Conservation (phyloP, 306 rosid species). For the Ziziphus jujuba region DNA sequence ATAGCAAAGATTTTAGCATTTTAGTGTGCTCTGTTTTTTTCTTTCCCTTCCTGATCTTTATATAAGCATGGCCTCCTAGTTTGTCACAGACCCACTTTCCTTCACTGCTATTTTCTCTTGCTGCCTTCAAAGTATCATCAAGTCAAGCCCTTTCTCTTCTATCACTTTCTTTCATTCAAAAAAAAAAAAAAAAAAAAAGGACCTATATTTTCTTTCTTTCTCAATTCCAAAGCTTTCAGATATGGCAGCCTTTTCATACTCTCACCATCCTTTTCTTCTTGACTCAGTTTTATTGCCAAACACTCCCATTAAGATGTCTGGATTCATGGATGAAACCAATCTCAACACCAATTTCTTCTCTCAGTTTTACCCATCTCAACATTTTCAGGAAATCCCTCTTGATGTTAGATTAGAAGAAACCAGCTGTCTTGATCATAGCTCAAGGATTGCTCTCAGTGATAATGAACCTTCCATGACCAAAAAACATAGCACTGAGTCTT, state of each 20-base stretch:
- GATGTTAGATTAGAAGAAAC: slow-evolving; percentile 31
- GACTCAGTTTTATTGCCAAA: slow-evolving; percentile 46
- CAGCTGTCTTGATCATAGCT: slow-evolving; percentile 46
- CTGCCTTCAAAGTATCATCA: slow-evolving; percentile 11
- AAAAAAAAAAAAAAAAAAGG: background rate
- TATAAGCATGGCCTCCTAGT: slow-evolving; percentile 42
- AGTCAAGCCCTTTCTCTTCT: slow-evolving; percentile 14
- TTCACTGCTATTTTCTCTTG: slow-evolving; percentile 31
- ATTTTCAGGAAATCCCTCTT: slow-evolving; percentile 24
- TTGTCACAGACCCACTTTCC: slow-evolving; percentile 42
- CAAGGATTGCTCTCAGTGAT: slow-evolving; percentile 43
- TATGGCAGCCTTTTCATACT: slow-evolving; percentile 77
- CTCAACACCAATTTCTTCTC: slow-evolving; percentile 13
- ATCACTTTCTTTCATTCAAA: slow-evolving; percentile 45
- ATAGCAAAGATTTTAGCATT: slow-evolving; percentile 11
- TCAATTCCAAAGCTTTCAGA: slow-evolving; percentile 27
- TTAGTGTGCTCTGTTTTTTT: background rate
- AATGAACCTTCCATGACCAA: slow-evolving; percentile 48
- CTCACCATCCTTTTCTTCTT: slow-evolving; percentile 44
- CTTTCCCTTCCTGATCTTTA: slow-evolving; percentile 27
- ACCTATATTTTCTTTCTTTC: background rate
- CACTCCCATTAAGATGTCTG: slow-evolving; percentile 27
- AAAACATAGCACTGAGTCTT: slow-evolving; percentile 56
- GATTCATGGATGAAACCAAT: slow-evolving; percentile 19
- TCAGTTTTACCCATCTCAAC: slow-evolving; percentile 14